Evolutionary conservation across 192 early-diverging fungal species (phyloP), one percentile per base, ranked within the genome.

Genomic region (Coemansia sp.): DNA sequence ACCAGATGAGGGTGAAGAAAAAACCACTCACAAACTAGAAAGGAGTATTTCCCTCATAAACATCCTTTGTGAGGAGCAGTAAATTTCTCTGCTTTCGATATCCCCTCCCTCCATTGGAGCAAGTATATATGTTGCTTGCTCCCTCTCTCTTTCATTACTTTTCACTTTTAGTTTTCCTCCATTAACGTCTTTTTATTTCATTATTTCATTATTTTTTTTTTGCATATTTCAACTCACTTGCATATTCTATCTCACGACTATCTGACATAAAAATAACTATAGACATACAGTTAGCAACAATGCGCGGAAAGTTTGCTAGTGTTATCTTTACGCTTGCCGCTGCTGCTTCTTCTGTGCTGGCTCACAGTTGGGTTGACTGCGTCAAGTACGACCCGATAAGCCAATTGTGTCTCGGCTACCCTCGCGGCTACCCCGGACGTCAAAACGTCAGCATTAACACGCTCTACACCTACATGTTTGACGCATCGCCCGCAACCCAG

Each of bases 311-410:
- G 10, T 31, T 37, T 21, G 15, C 58, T 9, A 37, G 58, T n/a
- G n/a, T 46, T 50, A 29, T 64, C 63, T n/a, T 25, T 46, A 38
- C 38, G 14, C 63, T 44, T n/a, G 39, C 63, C 41, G 29, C 41
- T 3, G 27, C 45, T 9, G 63, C 69, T 45, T 39, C 77, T 7
- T 66, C 75, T 66, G 79, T 84, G 74, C 71, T 79, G 67, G 86
- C 80, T 59, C 87, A 89, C 77, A 85, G 83, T 38, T 89, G 87
- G 87, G 68, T 87, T 15, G 87, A 89, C 67, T 88, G 86, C 31
- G 68, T 78, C 58, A 85, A 86, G 44, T 86, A 74, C 53, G 85
- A 85, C 53, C 80, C 80, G 0, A 29, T 58, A 21, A 78, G 72
- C 32, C 58, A 76, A 10, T 19, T 48, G 2, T 87, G 87, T 46